A percentile compares a stretch with the other conserved stretches of the same genome.
These are phyloP conservation scores for Asclepias syriaca DNA, from an alignment of 257 asterid genomes.

Conservation along the genomic window DNA sequence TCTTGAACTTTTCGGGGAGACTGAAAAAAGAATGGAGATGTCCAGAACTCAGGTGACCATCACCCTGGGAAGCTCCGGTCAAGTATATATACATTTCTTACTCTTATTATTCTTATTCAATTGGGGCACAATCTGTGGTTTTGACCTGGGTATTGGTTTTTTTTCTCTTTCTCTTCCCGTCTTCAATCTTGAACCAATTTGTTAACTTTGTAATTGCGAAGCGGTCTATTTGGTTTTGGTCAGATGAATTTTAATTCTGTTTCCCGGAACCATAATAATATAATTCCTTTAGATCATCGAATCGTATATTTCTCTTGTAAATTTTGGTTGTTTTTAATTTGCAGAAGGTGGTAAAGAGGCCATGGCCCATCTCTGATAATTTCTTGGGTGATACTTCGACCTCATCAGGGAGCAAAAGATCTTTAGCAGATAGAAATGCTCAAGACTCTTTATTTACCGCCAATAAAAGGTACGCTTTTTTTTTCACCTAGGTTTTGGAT, in stretches of 20 bases:
- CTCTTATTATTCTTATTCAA: not conserved
- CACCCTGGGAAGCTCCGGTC: constrained; percentile 69
- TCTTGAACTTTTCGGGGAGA: not conserved
- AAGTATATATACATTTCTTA: constrained; percentile 27
- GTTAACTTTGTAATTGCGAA: not conserved
- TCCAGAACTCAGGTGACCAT: constrained; percentile 50
- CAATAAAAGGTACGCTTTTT: constrained; percentile 30
- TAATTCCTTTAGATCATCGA: too few species aligned
- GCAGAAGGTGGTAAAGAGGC: constrained; percentile 55
- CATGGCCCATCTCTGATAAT: constrained; percentile 25
- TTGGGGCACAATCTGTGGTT: not conserved
- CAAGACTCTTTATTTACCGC: constrained; percentile 15
- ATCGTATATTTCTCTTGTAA: too few species aligned
- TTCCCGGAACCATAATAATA: not conserved
- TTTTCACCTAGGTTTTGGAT: not conserved
- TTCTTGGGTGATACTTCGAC: constrained; percentile 16
- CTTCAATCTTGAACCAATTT: not conserved
- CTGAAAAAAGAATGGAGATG: constrained; percentile 23
- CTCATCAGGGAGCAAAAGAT: constrained; percentile 43
- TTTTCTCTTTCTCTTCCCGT: not conserved
- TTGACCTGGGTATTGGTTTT: not conserved
- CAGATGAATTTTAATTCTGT: not conserved
- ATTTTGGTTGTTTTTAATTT: constrained; percentile 1
- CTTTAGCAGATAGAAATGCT: constrained; percentile 22
- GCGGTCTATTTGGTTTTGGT: not conserved